phyloP scores from a whole-genome alignment of 768 basidiomycete species.

The Astraeus odoratus region DNA sequence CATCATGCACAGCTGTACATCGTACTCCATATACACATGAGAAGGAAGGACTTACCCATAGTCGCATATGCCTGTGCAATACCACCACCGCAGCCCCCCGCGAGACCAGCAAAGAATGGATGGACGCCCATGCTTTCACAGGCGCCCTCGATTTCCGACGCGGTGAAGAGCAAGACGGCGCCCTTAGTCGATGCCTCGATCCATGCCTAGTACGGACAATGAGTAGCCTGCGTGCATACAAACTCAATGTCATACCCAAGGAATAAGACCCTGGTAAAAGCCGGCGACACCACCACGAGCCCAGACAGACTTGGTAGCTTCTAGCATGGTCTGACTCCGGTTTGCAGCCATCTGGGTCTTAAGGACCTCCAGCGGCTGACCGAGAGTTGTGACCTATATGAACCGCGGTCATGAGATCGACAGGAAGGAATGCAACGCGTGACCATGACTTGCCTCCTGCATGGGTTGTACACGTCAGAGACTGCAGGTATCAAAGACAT shows the following conservation, averaged over 20 bases:
- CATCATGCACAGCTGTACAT: constrained; percentile 11
- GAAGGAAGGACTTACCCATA: constrained; percentile 71
- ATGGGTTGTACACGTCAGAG: constrained; percentile 14
- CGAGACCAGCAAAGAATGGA: constrained; percentile 76
- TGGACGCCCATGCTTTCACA: constrained; percentile 59
- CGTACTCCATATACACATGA: constrained; percentile 8
- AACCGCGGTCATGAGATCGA: constrained; percentile 2
- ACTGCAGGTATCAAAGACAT: not conserved
- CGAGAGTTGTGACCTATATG: constrained; percentile 87
- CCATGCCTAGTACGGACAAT: constrained; percentile 66
- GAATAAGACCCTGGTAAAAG: constrained; percentile 97
- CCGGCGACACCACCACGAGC: constrained; percentile 82
- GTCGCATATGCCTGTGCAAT: constrained; percentile 97
- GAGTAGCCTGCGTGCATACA: not conserved
- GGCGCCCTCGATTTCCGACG: constrained; percentile 85
- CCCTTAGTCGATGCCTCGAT: constrained; percentile 99
- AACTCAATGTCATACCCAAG: constrained; percentile 66
- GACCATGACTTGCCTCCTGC: constrained; percentile 60
- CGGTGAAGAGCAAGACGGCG: constrained; percentile 91
- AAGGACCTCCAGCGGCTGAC: constrained; percentile 95
- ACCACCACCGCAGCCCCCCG: constrained; percentile 98
- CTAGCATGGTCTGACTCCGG: constrained; percentile 82
- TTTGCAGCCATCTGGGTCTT: constrained; percentile 99
- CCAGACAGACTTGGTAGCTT: constrained; percentile 85
- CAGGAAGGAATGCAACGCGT: not conserved